Base-by-base conservation (phyloP, 805 yeast species). In the Metschnikowia drakensbergensis region DNA sequence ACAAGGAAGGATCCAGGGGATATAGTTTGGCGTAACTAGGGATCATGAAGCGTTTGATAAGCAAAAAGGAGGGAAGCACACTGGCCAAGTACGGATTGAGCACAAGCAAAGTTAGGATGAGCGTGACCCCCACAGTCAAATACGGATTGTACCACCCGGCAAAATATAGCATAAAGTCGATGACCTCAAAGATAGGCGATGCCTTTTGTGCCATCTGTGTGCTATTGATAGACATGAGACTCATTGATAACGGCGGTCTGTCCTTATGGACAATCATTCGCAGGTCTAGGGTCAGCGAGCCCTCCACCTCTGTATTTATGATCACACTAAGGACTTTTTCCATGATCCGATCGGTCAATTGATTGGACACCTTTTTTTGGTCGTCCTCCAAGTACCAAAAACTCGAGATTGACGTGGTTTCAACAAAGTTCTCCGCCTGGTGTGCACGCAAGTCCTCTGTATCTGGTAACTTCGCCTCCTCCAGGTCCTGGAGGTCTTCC, bases 241-340 rank as follows among this genome's bases (percentile, higher is more conserved):
- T 88, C 37, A 88, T 80, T 22, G 88, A 83, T 23, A 89, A 64
- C 22, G 80, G 80, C 0, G 96, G 95, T 44, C 95, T 65, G 8
- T 72, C 63, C 51, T 79, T 78, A 49, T 86, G 88, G 50, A 77
- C 76, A 40, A 72, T 78, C n/a, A 81, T 69, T 46, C 96, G 67
- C 11, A 73, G 74, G 41, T 77, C 72, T 23, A 84, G 64, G 3
- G 72, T 56, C 32, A 62, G 45, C 29, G 46, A 38, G 13, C 65
- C 68, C 17, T 73, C 74, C 23, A 74, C 74, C 22, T 74, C 65
- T 17, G 77, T 76, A 3, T 80, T 72, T 11, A 88, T 69, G 1
- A 90, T 85, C 83, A 87, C 80, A 23, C 82, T 71, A 6, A 88
- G 67, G 43, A 88, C 69, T 58, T 82, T 78, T 58, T 89, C 96